Percentiles rank a stretch among this genome's conserved stretches.
These are phyloP conservation scores for Scheffersomyces titani DNA, from an alignment of 1,139 yeast species.

Conservation along the genomic window DNA sequence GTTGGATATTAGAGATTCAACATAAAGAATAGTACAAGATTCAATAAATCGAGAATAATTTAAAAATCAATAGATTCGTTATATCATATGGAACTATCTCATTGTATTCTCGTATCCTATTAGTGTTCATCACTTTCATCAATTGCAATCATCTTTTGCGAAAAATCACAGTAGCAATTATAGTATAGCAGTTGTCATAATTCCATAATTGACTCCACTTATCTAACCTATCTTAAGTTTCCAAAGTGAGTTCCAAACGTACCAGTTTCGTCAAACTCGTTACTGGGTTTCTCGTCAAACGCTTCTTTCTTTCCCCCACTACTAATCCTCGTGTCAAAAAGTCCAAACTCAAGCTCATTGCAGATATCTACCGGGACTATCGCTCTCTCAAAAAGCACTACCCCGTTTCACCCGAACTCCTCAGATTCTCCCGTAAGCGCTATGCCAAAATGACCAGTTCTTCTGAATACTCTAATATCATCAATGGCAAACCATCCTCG, in stretches of 20 bases:
- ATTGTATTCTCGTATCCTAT: background rate
- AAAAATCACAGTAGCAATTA: background rate
- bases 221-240: background rate
- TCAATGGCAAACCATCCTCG: constrained; percentile 1
- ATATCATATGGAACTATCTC: background rate
- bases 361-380: constrained; percentile 27
- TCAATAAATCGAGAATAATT: background rate
- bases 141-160: background rate
- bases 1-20: background rate
- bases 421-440: constrained; percentile 4
- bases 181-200: background rate
- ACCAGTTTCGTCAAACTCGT: constrained; percentile 16
- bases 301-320: constrained; percentile 11
- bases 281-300: constrained; percentile 18
- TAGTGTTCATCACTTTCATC: background rate
- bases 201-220: background rate
- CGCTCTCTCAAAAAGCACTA: constrained; percentile 14
- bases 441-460: constrained; percentile 4
- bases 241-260: constrained; percentile 16
- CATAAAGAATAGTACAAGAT: too few relatives aligned
- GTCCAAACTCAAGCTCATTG: constrained; percentile 18
- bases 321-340: constrained; percentile 5
- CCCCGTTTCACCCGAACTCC: constrained; percentile 1
- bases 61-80: background rate
- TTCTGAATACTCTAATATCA: constrained; percentile 4